A percentile compares a stretch with the other conserved stretches of the same genome.
These are phyloP conservation scores for Geotrichum europaeum DNA, from an alignment of 1,139 yeast species.

Conservation along the genomic window DNA sequence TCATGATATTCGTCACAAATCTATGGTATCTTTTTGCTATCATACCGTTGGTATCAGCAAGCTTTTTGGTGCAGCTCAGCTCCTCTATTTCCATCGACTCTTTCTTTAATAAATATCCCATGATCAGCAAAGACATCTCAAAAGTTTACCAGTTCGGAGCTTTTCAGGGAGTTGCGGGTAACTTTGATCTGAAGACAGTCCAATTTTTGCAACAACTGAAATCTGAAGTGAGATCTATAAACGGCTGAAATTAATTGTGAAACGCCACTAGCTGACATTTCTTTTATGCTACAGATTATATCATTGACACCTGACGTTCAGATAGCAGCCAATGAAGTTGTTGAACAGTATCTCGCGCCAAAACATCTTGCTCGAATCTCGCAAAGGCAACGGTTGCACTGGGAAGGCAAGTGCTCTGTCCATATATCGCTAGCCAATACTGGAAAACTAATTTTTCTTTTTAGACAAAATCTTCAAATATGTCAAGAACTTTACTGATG, in stretches of 20 bases:
- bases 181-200: slow-evolving; percentile 24
- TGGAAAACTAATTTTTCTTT: slow-evolving; percentile 4
- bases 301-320: slow-evolving; percentile 16
- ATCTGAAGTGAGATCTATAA: slow-evolving; percentile 4
- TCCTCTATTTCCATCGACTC: slow-evolving; percentile 20
- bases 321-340: slow-evolving; percentile 16
- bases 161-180: slow-evolving; percentile 30
- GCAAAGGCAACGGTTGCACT: slow-evolving; percentile 40
- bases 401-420: slow-evolving; percentile 23
- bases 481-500: slow-evolving; percentile 37
- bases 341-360: slow-evolving; percentile 52
- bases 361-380: slow-evolving; percentile 65
- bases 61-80: slow-evolving; percentile 28
- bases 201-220: slow-evolving; percentile 18
- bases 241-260: neutral
- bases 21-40: neutral
- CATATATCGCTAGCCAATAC: neutral
- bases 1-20: slow-evolving; percentile 1
- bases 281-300: slow-evolving; percentile 2
- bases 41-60: slow-evolving; percentile 11
- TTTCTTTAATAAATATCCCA: slow-evolving; percentile 27
- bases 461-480: slow-evolving; percentile 20
- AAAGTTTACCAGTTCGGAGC: slow-evolving; percentile 29
- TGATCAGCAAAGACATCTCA: slow-evolving; percentile 22
- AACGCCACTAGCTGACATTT: neutral